Percentiles rank a stretch among this genome's conserved stretches.
phyloP scores from a whole-genome alignment of 2,329 filamentous ascomycete species.

The Chaetomiaceae sp. region DNA sequence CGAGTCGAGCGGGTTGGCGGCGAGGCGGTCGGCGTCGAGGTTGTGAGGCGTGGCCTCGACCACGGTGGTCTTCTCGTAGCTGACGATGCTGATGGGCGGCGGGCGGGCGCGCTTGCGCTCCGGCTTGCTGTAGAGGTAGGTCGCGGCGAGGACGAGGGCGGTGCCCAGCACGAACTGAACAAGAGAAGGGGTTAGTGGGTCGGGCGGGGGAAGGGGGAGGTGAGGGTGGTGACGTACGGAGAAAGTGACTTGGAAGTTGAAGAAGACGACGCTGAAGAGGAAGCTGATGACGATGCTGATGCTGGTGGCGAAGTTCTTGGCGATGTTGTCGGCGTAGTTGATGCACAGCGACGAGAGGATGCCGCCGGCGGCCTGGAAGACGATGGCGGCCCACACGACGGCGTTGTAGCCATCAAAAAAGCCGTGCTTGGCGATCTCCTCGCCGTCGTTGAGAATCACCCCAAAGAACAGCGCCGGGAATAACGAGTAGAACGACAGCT shows the following conservation, averaged over 20 bases:
- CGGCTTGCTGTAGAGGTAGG: constrained; percentile 74
- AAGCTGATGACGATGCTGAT: constrained; percentile 87
- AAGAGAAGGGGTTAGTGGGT: neutral
- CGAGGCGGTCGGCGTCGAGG: constrained; percentile 30
- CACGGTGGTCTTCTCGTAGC: constrained; percentile 68
- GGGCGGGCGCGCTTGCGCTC: constrained; percentile 56
- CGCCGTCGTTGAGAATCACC: constrained; percentile 79
- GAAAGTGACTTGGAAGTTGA: constrained; percentile 67
- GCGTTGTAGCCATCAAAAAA: constrained; percentile 95
- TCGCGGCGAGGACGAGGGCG: constrained; percentile 68
- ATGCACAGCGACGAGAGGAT: constrained; percentile 77
- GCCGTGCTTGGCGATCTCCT: constrained; percentile 72
- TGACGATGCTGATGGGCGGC: constrained; percentile 61
- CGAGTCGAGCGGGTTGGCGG: constrained; percentile 37
- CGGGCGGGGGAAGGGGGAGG: neutral
- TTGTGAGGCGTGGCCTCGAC: constrained; percentile 44
- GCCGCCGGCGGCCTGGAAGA: constrained; percentile 76
- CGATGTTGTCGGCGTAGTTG: constrained; percentile 80
- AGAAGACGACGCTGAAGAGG: constrained; percentile 77
- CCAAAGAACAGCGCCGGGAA: constrained; percentile 85
- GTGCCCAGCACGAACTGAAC: constrained; percentile 76
- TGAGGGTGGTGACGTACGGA: constrained; percentile 50
- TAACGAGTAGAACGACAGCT: constrained; percentile 88
- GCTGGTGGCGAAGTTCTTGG: constrained; percentile 89
- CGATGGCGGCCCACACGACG: constrained; percentile 80